phyloP scores from a whole-genome alignment of 352 stramenopile genomes.

The Phytophthora pistaciae region DNA sequence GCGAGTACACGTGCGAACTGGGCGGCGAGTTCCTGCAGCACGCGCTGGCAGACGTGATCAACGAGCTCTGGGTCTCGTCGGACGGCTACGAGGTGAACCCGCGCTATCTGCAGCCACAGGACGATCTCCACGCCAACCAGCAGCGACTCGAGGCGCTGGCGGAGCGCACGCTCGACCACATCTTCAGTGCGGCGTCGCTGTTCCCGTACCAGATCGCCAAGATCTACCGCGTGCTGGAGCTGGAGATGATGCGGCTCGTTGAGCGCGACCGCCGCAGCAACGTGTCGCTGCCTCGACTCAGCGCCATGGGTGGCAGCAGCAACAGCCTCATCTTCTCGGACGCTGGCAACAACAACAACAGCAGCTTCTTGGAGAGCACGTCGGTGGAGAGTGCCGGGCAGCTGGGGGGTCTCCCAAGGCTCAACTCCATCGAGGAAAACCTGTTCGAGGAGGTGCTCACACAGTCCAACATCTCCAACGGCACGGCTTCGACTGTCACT shows the following conservation, averaged over 20 bases:
- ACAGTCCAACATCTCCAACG: slow-evolving; percentile 31
- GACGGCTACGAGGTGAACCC: slow-evolving; percentile 79
- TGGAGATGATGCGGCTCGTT: slow-evolving; percentile 79
- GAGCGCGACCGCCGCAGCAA: slow-evolving; percentile 67
- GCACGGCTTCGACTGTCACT: slow-evolving; percentile 28
- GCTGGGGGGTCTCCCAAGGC: slow-evolving; percentile 51
- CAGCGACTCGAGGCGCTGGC: slow-evolving; percentile 60
- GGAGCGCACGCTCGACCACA: slow-evolving; percentile 53
- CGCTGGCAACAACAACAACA: slow-evolving; percentile 32
- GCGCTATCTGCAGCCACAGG: slow-evolving; percentile 42
- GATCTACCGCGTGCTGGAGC: slow-evolving; percentile 77
- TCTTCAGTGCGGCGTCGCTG: slow-evolving; percentile 56
- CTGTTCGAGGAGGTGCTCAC: slow-evolving; percentile 41
- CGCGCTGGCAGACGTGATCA: slow-evolving; percentile 61
- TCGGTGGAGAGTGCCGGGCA: slow-evolving; percentile 35
- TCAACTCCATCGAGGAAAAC: slow-evolving; percentile 67
- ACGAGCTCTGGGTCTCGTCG: slow-evolving; percentile 53
- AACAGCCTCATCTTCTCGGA: slow-evolving; percentile 33
- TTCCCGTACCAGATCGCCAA: slow-evolving; percentile 85
- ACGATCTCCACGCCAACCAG: slow-evolving; percentile 65
- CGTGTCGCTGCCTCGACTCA: slow-evolving; percentile 57
- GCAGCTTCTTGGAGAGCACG: slow-evolving; percentile 47
- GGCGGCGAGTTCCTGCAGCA: slow-evolving; percentile 72
- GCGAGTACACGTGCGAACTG: slow-evolving; percentile 81
- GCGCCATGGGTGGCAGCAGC: slow-evolving; percentile 55